A percentile compares a stretch with the other conserved stretches of the same genome.
These are phyloP conservation scores for Phytopythium ostracodes DNA, from an alignment of 352 stramenopile genomes.

Conservation along the genomic window DNA sequence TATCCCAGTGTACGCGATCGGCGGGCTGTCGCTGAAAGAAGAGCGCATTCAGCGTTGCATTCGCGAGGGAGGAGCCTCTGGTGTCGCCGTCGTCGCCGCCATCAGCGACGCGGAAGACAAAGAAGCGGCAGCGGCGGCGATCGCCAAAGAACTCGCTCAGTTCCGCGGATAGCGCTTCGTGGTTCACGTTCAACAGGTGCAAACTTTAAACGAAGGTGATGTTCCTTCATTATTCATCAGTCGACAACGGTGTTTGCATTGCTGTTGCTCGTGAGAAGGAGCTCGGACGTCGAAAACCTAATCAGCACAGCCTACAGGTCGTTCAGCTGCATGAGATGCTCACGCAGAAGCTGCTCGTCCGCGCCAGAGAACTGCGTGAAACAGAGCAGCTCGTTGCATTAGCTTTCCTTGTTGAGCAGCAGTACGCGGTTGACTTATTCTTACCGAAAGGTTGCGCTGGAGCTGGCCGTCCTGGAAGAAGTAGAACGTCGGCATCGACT, in stretches of 20 bases:
- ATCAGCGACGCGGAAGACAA: constrained; percentile 35
- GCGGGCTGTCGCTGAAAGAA: constrained; percentile 33
- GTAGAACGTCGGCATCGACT: constrained; percentile 89
- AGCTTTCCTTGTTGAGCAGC: background rate
- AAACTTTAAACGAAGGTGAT: background rate
- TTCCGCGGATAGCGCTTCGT: constrained; percentile 1
- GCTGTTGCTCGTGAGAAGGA: background rate
- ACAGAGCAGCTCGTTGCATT: constrained; percentile 6
- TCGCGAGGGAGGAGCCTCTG: constrained; percentile 25
- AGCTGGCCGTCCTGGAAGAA: constrained; percentile 80
- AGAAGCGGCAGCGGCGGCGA: constrained; percentile 17
- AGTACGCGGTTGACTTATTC: background rate
- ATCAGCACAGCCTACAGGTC: constrained; percentile 38
- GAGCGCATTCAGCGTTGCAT: constrained; percentile 38
- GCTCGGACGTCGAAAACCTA: background rate
- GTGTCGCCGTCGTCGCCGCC: constrained; percentile 48
- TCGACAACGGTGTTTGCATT: background rate
- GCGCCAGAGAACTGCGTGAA: constrained; percentile 71
- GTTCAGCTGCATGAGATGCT: constrained; percentile 71
- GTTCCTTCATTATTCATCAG: background rate
- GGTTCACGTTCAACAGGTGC: background rate
- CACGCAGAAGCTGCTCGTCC: constrained; percentile 67
- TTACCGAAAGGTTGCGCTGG: constrained; percentile 73
- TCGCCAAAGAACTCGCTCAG: constrained; percentile 17
- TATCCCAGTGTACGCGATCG: constrained; percentile 52